Evolutionary conservation across 805 yeast genomes (phyloP), one percentile per base, ranked within the genome.

Genomic region (Sugiyamaella americana): DNA sequence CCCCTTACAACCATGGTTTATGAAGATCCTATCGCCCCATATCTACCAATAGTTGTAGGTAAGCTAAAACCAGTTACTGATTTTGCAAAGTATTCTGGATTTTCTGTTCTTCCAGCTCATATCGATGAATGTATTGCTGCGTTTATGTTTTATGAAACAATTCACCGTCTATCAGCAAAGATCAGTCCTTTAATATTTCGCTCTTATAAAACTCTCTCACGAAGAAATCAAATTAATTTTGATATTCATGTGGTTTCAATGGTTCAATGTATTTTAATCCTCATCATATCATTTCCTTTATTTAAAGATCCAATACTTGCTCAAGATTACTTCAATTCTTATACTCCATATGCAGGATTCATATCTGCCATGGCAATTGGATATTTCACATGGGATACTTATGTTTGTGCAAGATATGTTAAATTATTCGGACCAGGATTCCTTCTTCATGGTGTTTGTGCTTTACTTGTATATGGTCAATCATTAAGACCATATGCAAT

Each of bases 221-320:
- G 58, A 20, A 76, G 76, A 56, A 70, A 74, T 36, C 76, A 73
- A 60, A 57, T 80, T 52, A 87, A 91, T 63, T 93, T 87, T 62
- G 96, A 93, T 64, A 85, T 89, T 56, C 98, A 93, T 64, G 73
- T 85, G 10, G 96, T 87, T 2, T 82, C 97, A 1, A 80, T 85
- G 78, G 77, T 88, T 17, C 97, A 93, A 64, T 79, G 93, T 42
- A 40, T 86, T 1, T 51, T 85, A 4, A 80, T 95, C 8, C 66
- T 87, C 21, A 60, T 61, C 5, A 59, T 78, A 5, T 71, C 84
- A 26, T 60, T 78, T 40, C 95, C 95, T 4, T 71, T 84, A 71
- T 78, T 82, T 62, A 67, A 72, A 47, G 83, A 82, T 52, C 71
- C 76, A 6, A 61, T 70, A 41, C 70, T 77, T 49, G 52, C 57